Conservation (phyloP, 73 alveolate species). For the Tetrahymena thermophila region DNA sequence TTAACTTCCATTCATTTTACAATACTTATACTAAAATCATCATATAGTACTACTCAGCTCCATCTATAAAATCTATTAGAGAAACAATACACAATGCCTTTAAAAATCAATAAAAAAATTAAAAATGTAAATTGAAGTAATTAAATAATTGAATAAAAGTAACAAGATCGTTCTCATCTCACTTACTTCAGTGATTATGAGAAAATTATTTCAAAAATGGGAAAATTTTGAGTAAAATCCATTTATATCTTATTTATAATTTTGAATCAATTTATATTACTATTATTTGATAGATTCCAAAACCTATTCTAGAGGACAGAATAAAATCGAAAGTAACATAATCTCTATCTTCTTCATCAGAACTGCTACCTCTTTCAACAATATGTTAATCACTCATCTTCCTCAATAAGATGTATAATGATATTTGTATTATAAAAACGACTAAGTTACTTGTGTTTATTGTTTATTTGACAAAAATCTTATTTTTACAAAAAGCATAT, state of each 20-base stretch:
- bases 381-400: neutral
- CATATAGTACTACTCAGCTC: slow-evolving; percentile 22
- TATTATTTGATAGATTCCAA: slow-evolving; percentile 21
- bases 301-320: slow-evolving; percentile 1
- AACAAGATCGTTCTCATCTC: no score
- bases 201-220: neutral
- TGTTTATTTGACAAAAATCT: neutral
- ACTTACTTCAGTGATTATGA: no score
- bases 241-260: no score
- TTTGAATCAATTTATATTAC: neutral
- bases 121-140: neutral
- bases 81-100: neutral
- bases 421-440: neutral
- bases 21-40: slow-evolving; percentile 13
- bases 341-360: neutral
- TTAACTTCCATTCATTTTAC: slow-evolving; percentile 19
- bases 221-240: no score
- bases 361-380: neutral
- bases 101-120: neutral
- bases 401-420: neutral
- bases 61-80: slow-evolving; percentile 33
- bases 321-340: slow-evolving; percentile 17
- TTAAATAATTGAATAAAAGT: neutral
- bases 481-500: neutral
- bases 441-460: neutral